A percentile compares a stretch with the other conserved stretches of the same genome.
phyloP scores from a whole-genome alignment of 2,329 filamentous ascomycete species.

The Cladobotryum protrusum region DNA sequence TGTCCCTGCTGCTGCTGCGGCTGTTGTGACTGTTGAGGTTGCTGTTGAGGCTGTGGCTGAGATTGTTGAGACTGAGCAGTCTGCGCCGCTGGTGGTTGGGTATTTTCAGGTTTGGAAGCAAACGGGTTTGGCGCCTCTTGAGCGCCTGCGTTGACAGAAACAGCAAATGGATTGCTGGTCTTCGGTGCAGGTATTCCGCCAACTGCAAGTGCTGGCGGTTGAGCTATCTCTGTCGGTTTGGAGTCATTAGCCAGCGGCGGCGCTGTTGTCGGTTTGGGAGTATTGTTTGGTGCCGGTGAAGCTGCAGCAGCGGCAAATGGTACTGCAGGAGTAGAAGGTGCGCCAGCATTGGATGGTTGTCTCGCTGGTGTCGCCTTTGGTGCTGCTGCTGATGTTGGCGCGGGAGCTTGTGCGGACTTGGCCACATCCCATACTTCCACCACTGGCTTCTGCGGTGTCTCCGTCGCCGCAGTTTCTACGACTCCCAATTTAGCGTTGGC shows the following conservation, averaged over 20 bases:
- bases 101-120: conserved; percentile 17
- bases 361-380: conserved; percentile 19
- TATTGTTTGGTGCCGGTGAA: neutral
- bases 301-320: conserved; percentile 5
- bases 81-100: conserved; percentile 14
- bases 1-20: conserved; percentile 14
- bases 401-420: conserved; percentile 43
- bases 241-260: conserved; percentile 2
- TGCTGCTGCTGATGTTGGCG: conserved; percentile 17
- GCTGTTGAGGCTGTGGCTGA: conserved; percentile 13
- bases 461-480: conserved; percentile 73
- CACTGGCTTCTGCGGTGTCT: conserved; percentile 79
- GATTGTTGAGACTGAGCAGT: conserved; percentile 3
- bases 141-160: conserved; percentile 13
- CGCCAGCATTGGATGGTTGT: conserved; percentile 17
- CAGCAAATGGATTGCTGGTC: conserved; percentile 28
- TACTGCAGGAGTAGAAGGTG: conserved; percentile 4
- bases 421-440: conserved; percentile 81
- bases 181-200: conserved; percentile 20
- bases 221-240: neutral
- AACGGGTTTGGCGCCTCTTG: conserved; percentile 24
- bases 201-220: neutral
- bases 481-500: conserved; percentile 68
- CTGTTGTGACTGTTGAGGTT: conserved; percentile 6
- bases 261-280: conserved; percentile 13